Conservation (phyloP, 2,329 filamentous ascomycete genomes). For the Triangularia verruculosa region DNA sequence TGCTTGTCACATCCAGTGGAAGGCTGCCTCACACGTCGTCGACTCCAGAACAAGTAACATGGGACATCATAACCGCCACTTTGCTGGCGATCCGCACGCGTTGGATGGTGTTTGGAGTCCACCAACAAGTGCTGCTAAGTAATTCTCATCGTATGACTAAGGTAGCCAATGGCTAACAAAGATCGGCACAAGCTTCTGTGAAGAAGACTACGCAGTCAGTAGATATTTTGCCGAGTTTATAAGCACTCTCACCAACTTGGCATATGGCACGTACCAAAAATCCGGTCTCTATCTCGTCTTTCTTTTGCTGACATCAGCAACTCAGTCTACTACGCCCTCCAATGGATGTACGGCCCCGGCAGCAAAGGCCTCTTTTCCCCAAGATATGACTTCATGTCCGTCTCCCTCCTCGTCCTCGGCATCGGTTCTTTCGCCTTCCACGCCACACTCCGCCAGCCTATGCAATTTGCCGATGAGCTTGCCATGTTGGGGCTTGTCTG, state of each 20-base stretch:
- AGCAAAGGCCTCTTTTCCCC: constrained; percentile 27
- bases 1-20: neutral
- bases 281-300: constrained; percentile 5
- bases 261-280: constrained; percentile 43
- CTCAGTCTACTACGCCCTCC: constrained; percentile 43
- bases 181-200: constrained; percentile 31
- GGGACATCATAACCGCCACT: constrained; percentile 32
- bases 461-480: constrained; percentile 54
- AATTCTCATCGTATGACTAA: neutral
- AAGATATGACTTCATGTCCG: constrained; percentile 40
- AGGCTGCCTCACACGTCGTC: neutral
- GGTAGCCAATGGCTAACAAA: neutral
- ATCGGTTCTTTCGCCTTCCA: constrained; percentile 44
- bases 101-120: constrained; percentile 30
- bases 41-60: constrained; percentile 17
- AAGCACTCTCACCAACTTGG: constrained; percentile 50
- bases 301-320: neutral
- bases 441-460: constrained; percentile 41
- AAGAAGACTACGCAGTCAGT: constrained; percentile 53
- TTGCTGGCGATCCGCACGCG: constrained; percentile 29
- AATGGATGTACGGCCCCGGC: constrained; percentile 37
- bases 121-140: constrained; percentile 35
- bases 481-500: constrained; percentile 55
- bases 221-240: constrained; percentile 52
- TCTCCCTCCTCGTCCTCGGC: constrained; percentile 41